phyloP scores from a whole-genome alignment of 225 moss, liverwort and hornwort species.

The Rhytidiadelphus loreus region DNA sequence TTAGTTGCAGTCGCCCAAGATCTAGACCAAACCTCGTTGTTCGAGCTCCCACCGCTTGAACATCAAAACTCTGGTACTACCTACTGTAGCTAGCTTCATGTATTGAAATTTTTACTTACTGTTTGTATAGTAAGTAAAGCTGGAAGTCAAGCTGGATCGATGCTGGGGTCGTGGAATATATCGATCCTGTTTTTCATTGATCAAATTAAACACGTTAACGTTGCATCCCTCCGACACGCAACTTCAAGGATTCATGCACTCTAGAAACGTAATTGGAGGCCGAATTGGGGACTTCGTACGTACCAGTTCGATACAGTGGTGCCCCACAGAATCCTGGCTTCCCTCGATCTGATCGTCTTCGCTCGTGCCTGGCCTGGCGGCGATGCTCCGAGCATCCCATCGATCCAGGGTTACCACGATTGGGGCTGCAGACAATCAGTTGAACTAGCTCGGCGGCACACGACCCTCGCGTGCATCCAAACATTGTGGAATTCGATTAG shows the following conservation, averaged over 20 bases:
- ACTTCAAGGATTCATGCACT: neutral
- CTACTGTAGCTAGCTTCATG: neutral
- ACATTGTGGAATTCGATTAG: neutral
- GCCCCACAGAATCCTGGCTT: neutral
- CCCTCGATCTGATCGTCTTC: neutral
- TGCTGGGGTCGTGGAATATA: neutral
- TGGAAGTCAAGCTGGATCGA: neutral
- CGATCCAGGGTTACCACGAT: neutral
- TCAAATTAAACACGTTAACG: neutral
- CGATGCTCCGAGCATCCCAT: neutral
- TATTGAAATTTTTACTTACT: neutral
- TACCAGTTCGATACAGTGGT: neutral
- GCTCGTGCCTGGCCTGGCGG: neutral
- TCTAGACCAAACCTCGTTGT: no score
- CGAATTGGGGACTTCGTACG: neutral
- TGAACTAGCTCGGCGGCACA: neutral
- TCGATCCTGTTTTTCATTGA: neutral
- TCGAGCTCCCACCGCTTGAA: neutral
- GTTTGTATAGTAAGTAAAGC: neutral
- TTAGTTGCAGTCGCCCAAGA: neutral
- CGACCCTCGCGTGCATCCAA: neutral
- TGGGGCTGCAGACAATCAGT: neutral
- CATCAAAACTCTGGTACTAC: neutral
- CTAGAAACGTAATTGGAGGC: neutral
- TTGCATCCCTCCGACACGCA: neutral